Conservation (phyloP, 75 land plant genomes). For the Selaginella moellendorffii region DNA sequence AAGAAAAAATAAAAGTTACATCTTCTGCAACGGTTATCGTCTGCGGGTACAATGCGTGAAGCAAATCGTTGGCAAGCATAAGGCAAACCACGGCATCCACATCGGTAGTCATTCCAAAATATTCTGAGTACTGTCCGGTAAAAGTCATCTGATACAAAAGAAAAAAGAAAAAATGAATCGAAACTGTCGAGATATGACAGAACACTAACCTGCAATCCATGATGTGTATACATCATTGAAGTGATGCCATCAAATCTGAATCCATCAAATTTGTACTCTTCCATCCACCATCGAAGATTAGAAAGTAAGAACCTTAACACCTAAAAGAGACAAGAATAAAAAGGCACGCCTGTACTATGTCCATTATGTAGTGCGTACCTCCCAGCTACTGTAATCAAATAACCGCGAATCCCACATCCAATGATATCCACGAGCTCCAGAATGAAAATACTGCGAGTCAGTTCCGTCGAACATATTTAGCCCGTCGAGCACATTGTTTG, state of each 20-base stretch:
- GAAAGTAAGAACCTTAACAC: conserved; percentile 78
- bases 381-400: conserved; percentile 87
- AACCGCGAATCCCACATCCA: conserved; percentile 99
- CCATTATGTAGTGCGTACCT: no score
- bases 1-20: conserved; percentile 33
- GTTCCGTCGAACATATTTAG: conserved; percentile 92
- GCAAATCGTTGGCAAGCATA: conserved; percentile 81
- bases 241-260: conserved; percentile 95
- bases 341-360: no score
- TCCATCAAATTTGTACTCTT: conserved; percentile 89
- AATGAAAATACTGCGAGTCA: conserved; percentile 75
- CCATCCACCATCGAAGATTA: conserved; percentile 94
- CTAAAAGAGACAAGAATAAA: conserved; percentile 33
- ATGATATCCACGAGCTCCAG: conserved; percentile 77
- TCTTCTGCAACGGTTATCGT: conserved; percentile 76
- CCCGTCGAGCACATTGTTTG: conserved; percentile 82
- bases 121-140: conserved; percentile 80
- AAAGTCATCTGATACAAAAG: conserved; percentile 64
- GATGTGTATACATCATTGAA: conserved; percentile 97
- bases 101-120: conserved; percentile 81
- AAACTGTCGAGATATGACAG: background rate
- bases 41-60: conserved; percentile 64
- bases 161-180: background rate
- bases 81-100: conserved; percentile 83
- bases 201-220: conserved; percentile 55